Percentiles rank a stretch among this genome's conserved stretches.
These are phyloP conservation scores for Amanita fuliginea DNA, from an alignment of 768 basidiomycete genomes.

Conservation along the genomic window DNA sequence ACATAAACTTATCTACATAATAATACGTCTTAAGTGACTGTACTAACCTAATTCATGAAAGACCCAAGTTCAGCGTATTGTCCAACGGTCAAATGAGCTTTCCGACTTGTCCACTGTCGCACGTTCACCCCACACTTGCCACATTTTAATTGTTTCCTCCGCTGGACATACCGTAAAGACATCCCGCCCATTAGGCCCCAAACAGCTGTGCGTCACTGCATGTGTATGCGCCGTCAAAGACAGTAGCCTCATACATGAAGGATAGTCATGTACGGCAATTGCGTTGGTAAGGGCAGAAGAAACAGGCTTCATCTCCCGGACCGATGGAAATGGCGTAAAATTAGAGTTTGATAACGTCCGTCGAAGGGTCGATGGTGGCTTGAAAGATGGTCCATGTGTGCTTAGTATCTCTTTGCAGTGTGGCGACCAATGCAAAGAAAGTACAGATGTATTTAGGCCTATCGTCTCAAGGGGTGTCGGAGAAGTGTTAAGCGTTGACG, in stretches of 20 bases:
- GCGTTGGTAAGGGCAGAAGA: constrained; percentile 49
- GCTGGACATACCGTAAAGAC: constrained; percentile 53
- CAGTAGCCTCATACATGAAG: constrained; percentile 37
- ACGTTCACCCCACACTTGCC: constrained; percentile 51
- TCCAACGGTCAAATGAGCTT: constrained; percentile 35
- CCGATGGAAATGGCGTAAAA: constrained; percentile 4
- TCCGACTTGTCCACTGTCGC: constrained; percentile 20
- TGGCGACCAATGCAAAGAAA: constrained; percentile 69
- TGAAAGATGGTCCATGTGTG: constrained; percentile 61
- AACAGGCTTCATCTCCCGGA: constrained; percentile 9
- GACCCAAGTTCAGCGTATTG: constrained; percentile 25
- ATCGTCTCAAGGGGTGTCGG: constrained; percentile 44
- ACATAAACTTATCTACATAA: no score
- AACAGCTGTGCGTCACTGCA: constrained; percentile 47
- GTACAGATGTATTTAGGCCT: constrained; percentile 63
- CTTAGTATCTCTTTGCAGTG: constrained; percentile 85
- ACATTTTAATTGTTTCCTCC: constrained; percentile 66
- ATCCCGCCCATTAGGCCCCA: constrained; percentile 51
- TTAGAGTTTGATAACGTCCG: constrained; percentile 41
- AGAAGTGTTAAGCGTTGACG: constrained; percentile 21
- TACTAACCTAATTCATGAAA: not conserved
- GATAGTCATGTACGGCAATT: constrained; percentile 68
- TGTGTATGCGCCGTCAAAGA: constrained; percentile 49
- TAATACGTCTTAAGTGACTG: not conserved
- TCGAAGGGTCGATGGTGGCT: constrained; percentile 29